Conservation (phyloP, 176 grass and related monocot genomes). For the Urochloa ruziziensis region DNA sequence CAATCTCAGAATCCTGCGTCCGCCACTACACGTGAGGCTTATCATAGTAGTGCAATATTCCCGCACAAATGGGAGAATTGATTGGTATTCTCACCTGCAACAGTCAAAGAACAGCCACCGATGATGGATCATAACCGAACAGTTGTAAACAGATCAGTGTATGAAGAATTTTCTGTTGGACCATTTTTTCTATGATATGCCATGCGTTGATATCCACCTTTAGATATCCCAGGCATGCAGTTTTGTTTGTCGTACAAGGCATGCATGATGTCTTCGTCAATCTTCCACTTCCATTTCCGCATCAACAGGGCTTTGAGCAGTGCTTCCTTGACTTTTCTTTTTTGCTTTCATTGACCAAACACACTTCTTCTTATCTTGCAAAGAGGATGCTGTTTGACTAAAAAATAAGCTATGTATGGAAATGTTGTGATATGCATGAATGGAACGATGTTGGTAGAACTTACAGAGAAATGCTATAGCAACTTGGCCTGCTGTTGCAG, state of each 20-base stretch:
- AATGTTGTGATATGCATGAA: constrained; percentile 9
- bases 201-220: not conserved
- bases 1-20: no score
- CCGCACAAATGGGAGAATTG: not conserved
- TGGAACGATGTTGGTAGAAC: not conserved
- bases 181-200: not conserved
- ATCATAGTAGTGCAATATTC: not conserved
- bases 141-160: not conserved
- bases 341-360: constrained; percentile 20
- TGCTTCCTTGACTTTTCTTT: constrained; percentile 10
- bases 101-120: not conserved
- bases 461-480: not conserved
- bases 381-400: not conserved
- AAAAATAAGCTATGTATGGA: not conserved
- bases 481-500: not conserved
- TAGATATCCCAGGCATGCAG: not conserved
- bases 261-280: constrained; percentile 28
- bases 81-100: not conserved
- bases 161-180: not conserved
- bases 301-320: not conserved
- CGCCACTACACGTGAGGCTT: constrained; percentile 1
- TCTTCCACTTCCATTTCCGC: not conserved
- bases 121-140: not conserved
- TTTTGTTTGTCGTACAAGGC: constrained; percentile 7
- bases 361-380: constrained; percentile 1